Evolutionary conservation across 2,329 filamentous ascomycete species (phyloP).

Genomic region (Aureobasidium sp.): DNA sequence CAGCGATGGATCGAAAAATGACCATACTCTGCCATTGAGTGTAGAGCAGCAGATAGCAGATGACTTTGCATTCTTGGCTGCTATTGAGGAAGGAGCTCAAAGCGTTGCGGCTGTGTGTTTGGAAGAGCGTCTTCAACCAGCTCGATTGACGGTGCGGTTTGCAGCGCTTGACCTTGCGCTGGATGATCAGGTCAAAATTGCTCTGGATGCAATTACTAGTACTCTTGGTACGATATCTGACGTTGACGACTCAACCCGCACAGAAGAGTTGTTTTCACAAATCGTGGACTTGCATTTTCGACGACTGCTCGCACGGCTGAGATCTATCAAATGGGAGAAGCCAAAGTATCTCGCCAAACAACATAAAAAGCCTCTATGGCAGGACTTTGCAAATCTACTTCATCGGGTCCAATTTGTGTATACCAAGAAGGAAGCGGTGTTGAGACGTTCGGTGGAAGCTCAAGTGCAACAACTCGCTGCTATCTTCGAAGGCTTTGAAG

Average conservation of each 20-base stretch:
- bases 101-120: constrained; percentile 7
- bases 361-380: constrained; percentile 9
- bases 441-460: neutral
- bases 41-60: neutral
- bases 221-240: neutral
- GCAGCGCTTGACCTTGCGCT: constrained; percentile 5
- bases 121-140: neutral
- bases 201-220: neutral
- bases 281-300: neutral
- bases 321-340: constrained; percentile 1
- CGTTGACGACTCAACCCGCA: neutral
- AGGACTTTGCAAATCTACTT: neutral
- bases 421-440: neutral
- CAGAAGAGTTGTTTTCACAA: neutral
- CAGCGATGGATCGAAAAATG: neutral
- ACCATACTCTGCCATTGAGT: neutral
- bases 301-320: neutral
- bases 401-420: constrained; percentile 3
- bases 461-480: neutral
- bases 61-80: constrained; percentile 10
- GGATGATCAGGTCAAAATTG: neutral
- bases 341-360: constrained; percentile 3
- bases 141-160: neutral
- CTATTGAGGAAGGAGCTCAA: constrained; percentile 7
- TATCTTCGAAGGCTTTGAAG: neutral